These are phyloP conservation scores for Trichomonascus vanleenenianus DNA, from an alignment of 805 yeast genomes.

Conservation along the genomic window DNA sequence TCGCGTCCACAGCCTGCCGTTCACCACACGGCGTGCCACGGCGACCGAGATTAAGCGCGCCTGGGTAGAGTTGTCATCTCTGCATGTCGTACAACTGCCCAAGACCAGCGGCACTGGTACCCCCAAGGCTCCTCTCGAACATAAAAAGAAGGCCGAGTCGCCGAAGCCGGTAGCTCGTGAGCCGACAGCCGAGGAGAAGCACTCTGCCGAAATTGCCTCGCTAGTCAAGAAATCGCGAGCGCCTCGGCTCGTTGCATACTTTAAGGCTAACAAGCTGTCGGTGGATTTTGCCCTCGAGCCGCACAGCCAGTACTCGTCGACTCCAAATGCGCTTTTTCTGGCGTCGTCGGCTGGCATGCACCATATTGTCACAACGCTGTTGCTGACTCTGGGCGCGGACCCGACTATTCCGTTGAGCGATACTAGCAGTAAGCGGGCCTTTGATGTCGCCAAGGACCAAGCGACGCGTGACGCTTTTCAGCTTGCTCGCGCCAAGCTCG, in stretches of 20 bases:
- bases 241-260: slow-evolving; percentile 57
- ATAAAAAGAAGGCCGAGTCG: slow-evolving; percentile 17
- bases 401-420: slow-evolving; percentile 47
- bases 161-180: slow-evolving; percentile 17
- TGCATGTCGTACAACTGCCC: slow-evolving; percentile 37
- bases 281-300: slow-evolving; percentile 54
- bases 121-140: slow-evolving; percentile 25
- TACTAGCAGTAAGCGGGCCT: slow-evolving; percentile 52
- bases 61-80: slow-evolving; percentile 69
- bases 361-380: slow-evolving; percentile 55
- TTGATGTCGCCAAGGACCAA: slow-evolving; percentile 48
- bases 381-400: slow-evolving; percentile 60
- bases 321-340: slow-evolving; percentile 74
- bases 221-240: slow-evolving; percentile 67
- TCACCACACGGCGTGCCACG: slow-evolving; percentile 85
- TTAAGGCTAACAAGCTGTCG: slow-evolving; percentile 49
- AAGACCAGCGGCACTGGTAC: slow-evolving; percentile 3
- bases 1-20: slow-evolving; percentile 68
- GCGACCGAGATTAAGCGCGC: slow-evolving; percentile 70
- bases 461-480: slow-evolving; percentile 48
- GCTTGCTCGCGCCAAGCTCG: slow-evolving; percentile 55
- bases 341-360: slow-evolving; percentile 61
- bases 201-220: slow-evolving; percentile 49
- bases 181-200: slow-evolving; percentile 35
- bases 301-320: slow-evolving; percentile 36